Evolutionary conservation across 345 rosid species (phyloP).

Genomic region (Rhizophora mangle): DNA sequence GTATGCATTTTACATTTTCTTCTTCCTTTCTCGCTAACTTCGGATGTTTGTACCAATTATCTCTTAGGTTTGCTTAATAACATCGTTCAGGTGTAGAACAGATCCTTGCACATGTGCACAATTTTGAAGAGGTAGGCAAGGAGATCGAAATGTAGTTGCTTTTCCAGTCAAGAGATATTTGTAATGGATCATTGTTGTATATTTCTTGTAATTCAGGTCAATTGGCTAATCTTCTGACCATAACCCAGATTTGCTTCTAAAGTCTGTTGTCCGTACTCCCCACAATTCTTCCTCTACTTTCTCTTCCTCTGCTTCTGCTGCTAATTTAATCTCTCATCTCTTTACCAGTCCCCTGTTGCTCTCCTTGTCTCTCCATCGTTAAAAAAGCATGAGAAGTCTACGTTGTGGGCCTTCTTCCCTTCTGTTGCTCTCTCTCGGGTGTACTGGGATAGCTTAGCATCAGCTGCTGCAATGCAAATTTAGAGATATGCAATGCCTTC

Average conservation of each 20-base stretch:
- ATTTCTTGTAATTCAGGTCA: constrained; percentile 26
- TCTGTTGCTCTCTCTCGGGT: background rate
- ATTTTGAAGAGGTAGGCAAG: constrained; percentile 25
- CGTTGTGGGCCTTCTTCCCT: background rate
- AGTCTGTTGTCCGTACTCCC: background rate
- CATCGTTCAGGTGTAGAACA: constrained; percentile 13
- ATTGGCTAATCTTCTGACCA: constrained; percentile 3
- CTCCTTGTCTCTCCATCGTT: background rate
- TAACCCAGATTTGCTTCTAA: background rate
- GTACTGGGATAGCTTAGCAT: no score
- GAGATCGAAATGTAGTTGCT: constrained; percentile 8
- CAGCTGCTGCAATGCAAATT: no score
- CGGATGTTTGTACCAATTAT: constrained; percentile 12
- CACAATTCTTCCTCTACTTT: background rate
- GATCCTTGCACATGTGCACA: constrained; percentile 19
- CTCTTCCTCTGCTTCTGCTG: background rate
- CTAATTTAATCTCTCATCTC: background rate
- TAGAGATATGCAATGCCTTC: no score
- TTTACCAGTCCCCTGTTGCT: background rate
- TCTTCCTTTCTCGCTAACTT: background rate
- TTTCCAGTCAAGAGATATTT: constrained; percentile 4
- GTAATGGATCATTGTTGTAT: constrained; percentile 25
- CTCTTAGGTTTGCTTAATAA: constrained; percentile 12
- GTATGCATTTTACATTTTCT: constrained; percentile 16
- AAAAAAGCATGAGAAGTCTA: background rate